phyloP scores from a whole-genome alignment of 345 rosid species.

The Brassica cretica region DNA sequence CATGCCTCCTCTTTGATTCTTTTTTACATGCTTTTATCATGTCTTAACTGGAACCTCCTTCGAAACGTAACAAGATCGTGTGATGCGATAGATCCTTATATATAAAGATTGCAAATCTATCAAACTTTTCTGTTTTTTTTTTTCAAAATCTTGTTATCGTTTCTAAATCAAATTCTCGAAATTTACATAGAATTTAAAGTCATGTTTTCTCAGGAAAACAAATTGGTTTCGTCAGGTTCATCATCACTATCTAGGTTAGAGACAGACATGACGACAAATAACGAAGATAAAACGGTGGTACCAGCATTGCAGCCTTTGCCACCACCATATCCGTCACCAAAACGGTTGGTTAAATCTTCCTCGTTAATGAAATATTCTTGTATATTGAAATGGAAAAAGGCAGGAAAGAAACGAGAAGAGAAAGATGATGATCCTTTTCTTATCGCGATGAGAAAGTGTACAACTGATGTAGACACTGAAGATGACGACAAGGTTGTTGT shows the following conservation, averaged over 20 bases:
- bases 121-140: background rate
- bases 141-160: background rate
- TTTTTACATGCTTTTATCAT: slow-evolving; percentile 3
- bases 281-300: background rate
- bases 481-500: background rate
- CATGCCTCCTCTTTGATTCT: background rate
- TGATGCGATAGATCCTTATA: slow-evolving; percentile 9
- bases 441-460: slow-evolving; percentile 25
- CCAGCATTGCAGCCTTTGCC: slow-evolving; percentile 25
- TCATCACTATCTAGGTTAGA: background rate
- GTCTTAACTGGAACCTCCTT: slow-evolving; percentile 3
- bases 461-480: background rate
- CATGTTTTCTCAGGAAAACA: slow-evolving; percentile 4
- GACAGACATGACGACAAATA: background rate
- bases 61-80: slow-evolving; percentile 5
- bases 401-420: slow-evolving; percentile 11
- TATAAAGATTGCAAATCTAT: slow-evolving; percentile 9
- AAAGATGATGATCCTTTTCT: slow-evolving; percentile 24
- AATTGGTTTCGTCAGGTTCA: background rate
- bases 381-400: slow-evolving; percentile 17
- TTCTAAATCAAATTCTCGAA: background rate
- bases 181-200: background rate
- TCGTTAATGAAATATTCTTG: slow-evolving; percentile 17
- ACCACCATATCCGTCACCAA: slow-evolving; percentile 20
- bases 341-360: slow-evolving; percentile 16